These are phyloP conservation scores for Ophiostoma perfectum DNA, from an alignment of 2,329 filamentous ascomycete species.

Conservation along the genomic window DNA sequence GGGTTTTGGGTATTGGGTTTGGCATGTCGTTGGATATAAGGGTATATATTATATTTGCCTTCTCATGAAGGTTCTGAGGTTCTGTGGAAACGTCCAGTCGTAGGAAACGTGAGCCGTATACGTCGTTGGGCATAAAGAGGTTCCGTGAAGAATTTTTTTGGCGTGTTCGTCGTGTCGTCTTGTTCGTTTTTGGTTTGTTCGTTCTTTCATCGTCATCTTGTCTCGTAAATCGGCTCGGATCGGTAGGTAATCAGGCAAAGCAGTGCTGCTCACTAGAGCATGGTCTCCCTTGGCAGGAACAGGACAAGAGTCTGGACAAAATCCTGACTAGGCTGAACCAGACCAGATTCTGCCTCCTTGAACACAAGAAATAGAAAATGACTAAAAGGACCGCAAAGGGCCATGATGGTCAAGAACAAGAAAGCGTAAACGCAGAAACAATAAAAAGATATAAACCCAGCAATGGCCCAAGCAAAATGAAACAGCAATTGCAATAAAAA, in stretches of 20 bases:
- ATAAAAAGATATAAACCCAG: neutral
- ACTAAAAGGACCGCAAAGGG: slow-evolving; percentile 6
- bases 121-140: slow-evolving; percentile 16
- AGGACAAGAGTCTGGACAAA: too few species aligned
- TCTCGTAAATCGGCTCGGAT: slow-evolving; percentile 12
- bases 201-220: slow-evolving; percentile 15
- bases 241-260: neutral
- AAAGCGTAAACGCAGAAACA: slow-evolving; percentile 7
- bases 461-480: slow-evolving; percentile 7
- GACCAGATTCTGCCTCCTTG: neutral
- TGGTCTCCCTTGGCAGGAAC: neutral
- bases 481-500: slow-evolving; percentile 5
- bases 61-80: slow-evolving; percentile 7
- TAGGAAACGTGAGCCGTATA: slow-evolving; percentile 16
- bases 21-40: neutral
- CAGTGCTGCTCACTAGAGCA: neutral
- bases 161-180: slow-evolving; percentile 22
- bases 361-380: slow-evolving; percentile 6
- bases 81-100: slow-evolving; percentile 23
- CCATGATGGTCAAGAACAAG: neutral
- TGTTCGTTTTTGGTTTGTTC: slow-evolving; percentile 10
- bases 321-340: neutral
- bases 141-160: slow-evolving; percentile 17
- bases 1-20: neutral
- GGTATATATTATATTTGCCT: slow-evolving; percentile 11